phyloP scores from a whole-genome alignment of 2,329 filamentous ascomycete species.

The Pseudodiploospora longispora region DNA sequence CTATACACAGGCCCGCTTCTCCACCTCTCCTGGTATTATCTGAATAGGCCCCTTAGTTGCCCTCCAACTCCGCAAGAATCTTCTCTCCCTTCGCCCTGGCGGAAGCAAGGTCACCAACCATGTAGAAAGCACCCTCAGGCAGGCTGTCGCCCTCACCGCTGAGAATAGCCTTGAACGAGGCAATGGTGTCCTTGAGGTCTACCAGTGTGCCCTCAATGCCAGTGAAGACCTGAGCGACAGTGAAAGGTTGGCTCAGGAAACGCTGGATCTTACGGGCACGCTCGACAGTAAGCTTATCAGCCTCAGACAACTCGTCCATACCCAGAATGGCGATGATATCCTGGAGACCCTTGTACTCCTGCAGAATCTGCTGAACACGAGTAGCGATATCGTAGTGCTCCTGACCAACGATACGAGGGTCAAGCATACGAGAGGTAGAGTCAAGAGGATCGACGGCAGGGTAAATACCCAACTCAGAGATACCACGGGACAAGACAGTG shows the following conservation, averaged over 20 bases:
- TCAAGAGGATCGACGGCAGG: slow-evolving; percentile 99
- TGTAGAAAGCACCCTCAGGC: slow-evolving; percentile 92
- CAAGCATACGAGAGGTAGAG: slow-evolving; percentile 98
- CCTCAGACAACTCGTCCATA: slow-evolving; percentile 99
- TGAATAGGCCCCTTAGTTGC: slow-evolving; percentile 37
- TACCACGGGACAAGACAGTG: slow-evolving; percentile 99
- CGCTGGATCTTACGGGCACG: slow-evolving; percentile 99
- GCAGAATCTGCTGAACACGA: slow-evolving; percentile 96
- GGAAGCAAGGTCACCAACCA: slow-evolving; percentile 93
- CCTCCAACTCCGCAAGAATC: slow-evolving; percentile 93
- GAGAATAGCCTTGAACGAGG: slow-evolving; percentile 95
- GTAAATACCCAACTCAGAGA: slow-evolving; percentile 99
- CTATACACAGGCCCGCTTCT: slow-evolving; percentile 46
- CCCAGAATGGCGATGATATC: slow-evolving; percentile 99
- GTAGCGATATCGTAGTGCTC: slow-evolving; percentile 96
- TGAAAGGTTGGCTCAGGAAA: slow-evolving; percentile 99
- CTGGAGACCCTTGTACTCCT: slow-evolving; percentile 99
- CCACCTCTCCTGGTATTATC: slow-evolving; percentile 27
- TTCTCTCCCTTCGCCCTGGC: slow-evolving; percentile 97
- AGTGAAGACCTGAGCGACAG: slow-evolving; percentile 76
- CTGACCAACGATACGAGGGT: slow-evolving; percentile 95
- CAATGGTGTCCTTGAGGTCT: slow-evolving; percentile 96
- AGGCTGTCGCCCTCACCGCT: slow-evolving; percentile 91
- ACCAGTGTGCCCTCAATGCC: slow-evolving; percentile 94
- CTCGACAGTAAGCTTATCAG: slow-evolving; percentile 99